phyloP scores from a whole-genome alignment of 1,139 yeast genomes.

The Citeromyces hawaiiensis region DNA sequence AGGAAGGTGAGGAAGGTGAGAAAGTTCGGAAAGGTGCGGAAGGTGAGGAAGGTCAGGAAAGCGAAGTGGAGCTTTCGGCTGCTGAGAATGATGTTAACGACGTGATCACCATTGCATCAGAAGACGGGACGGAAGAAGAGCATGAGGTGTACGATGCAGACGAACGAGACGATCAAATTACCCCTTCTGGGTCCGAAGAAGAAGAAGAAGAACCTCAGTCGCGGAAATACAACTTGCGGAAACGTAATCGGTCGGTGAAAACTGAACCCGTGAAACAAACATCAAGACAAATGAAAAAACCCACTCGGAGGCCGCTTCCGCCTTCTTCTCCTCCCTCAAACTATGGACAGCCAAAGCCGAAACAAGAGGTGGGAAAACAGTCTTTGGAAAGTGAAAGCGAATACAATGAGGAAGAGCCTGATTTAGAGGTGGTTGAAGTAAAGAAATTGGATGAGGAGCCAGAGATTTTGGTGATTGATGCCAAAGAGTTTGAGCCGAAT shows the following conservation, averaged over 20 bases:
- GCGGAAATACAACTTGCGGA: not conserved
- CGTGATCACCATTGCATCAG: not conserved
- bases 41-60: too few species aligned
- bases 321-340: not conserved
- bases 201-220: not conserved
- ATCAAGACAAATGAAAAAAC: not conserved
- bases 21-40: too few species aligned
- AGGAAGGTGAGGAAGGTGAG: too few species aligned
- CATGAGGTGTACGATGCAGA: slow-evolving; percentile 1
- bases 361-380: not conserved
- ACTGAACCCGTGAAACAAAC: not conserved
- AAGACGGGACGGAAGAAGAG: not conserved
- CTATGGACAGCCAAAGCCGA: not conserved
- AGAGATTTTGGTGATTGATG: not conserved
- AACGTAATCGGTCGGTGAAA: not conserved
- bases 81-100: not conserved
- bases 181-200: not conserved
- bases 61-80: not conserved
- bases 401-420: not conserved
- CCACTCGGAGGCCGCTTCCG: not conserved
- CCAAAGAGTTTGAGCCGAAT: not conserved
- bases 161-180: not conserved
- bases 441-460: not conserved
- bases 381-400: not conserved
- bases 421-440: not conserved